Conservation (phyloP, 176 grass and related monocot species). For the Rhynchospora tenuis region DNA sequence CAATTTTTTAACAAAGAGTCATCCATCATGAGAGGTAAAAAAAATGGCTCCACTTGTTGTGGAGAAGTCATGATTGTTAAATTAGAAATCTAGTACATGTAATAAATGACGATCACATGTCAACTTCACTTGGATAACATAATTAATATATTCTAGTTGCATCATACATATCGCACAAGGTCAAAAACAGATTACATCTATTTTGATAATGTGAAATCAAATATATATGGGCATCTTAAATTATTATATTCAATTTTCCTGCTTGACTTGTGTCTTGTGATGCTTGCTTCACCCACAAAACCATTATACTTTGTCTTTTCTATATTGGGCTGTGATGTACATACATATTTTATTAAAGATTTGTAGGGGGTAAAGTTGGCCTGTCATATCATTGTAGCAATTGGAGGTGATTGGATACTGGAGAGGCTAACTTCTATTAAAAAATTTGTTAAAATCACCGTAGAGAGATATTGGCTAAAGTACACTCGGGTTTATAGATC, state of each 20-base stretch:
- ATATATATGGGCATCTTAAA: background rate
- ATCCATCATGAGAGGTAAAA: background rate
- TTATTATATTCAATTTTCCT: background rate
- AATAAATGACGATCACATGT: background rate
- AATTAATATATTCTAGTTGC: conserved; percentile 1
- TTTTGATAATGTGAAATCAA: background rate
- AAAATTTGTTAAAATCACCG: no score
- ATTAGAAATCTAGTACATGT: background rate
- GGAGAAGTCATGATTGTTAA: conserved; percentile 6
- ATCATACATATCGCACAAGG: background rate
- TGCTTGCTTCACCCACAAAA: background rate
- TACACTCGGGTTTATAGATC: no score
- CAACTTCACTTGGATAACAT: conserved; percentile 3
- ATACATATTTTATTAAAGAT: no score
- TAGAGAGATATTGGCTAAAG: no score
- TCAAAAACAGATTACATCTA: background rate
- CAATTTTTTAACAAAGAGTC: no score
- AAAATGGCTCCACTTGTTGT: background rate
- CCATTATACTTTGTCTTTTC: background rate
- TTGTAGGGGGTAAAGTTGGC: no score
- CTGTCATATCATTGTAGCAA: no score
- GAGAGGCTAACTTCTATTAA: no score
- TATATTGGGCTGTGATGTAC: no score
- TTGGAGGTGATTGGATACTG: no score
- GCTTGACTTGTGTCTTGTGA: background rate